Base-by-base conservation (phyloP, 1,284 basidiomycete genomes). In the Ceratobasidium papillatum region DNA sequence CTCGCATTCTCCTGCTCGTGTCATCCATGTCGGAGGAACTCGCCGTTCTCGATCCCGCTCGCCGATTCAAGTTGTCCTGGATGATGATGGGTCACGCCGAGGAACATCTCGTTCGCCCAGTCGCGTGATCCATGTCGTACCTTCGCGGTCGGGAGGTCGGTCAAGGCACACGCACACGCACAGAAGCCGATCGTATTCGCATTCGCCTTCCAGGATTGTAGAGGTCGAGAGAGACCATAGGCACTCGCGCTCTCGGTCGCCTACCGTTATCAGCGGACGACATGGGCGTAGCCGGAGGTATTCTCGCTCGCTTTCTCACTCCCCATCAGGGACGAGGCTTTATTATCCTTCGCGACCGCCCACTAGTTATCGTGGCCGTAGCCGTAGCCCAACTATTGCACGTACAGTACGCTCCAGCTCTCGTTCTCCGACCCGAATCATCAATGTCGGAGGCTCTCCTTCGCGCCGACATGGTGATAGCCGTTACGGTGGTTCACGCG, bases 381-480 rank as follows among this genome's bases (percentile, higher is more conserved):
- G 69, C 47, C 69, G 58, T 19, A 61, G 43, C 34, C 56, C 41
- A 34, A 62, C 69, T 41, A 30, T 30, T 8, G 69, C 49, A 7
- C 69, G 41, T 22, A 73, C 58, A 7, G 43, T 62, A 12, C 58
- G 30, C 34, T 58, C 58, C 34, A 27, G 47, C 8, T 73, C 69
- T 22, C 69, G 47, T 22, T 73, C 69, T 22, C 69, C 69, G 9
- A 62, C 56, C 12, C 59, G 56, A 27, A 72, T 61, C 43, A 72
- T 73, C 22, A 56, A 56, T 19, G 27, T 49, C 5, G 58, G 45
- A 19, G 56, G n/a, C 36, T 34, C 56, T n/a, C 36, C 34, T n/a
- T 54, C 51, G 32, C 66, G 66, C 12, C 11, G 49, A 43, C 56
- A 61, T n/a, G 43, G 30, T 9, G 58, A 49, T 19, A 49, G 69